Evolutionary conservation across 495 filamentous ascomycete species (phyloP).

Genomic region (Aspergillus homomorphus): DNA sequence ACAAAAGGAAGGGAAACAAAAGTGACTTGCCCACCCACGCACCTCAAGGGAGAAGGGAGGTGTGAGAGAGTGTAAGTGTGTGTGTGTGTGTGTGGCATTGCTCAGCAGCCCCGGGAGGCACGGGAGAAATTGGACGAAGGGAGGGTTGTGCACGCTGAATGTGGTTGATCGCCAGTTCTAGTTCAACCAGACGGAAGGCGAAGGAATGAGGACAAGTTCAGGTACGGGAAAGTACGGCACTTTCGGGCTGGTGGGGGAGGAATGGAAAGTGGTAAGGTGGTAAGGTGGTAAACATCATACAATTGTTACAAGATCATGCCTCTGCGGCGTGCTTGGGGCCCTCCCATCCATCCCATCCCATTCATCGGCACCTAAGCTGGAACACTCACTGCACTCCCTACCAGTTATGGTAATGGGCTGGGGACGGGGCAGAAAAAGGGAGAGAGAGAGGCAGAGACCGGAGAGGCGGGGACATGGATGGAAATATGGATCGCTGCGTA

Average conservation of each 20-base stretch:
- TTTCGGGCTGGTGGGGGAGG: slow-evolving; percentile 1
- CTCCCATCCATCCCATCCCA: no score
- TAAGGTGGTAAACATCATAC: slow-evolving; percentile 9
- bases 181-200: slow-evolving; percentile 26
- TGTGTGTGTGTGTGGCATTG: slow-evolving; percentile 13
- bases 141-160: slow-evolving; percentile 29
- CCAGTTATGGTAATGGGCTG: not conserved
- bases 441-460: slow-evolving; percentile 3
- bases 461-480: slow-evolving; percentile 3
- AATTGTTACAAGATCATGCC: slow-evolving; percentile 13
- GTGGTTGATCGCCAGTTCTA: slow-evolving; percentile 35
- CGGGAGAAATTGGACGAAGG: slow-evolving; percentile 20
- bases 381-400: not conserved
- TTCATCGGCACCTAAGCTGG: not conserved
- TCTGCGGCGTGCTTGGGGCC: slow-evolving; percentile 1
- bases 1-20: slow-evolving; percentile 4
- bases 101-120: slow-evolving; percentile 27
- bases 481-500: slow-evolving; percentile 12
- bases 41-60: slow-evolving; percentile 21
- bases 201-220: slow-evolving; percentile 28
- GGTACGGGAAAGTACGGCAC: slow-evolving; percentile 15
- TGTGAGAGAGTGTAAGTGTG: not conserved
- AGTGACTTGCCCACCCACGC: not conserved
- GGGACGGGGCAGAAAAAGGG: slow-evolving; percentile 5
- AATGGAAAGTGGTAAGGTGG: not conserved